phyloP scores from a whole-genome alignment of 495 filamentous ascomycete genomes.

The Neurospora sp. region DNA sequence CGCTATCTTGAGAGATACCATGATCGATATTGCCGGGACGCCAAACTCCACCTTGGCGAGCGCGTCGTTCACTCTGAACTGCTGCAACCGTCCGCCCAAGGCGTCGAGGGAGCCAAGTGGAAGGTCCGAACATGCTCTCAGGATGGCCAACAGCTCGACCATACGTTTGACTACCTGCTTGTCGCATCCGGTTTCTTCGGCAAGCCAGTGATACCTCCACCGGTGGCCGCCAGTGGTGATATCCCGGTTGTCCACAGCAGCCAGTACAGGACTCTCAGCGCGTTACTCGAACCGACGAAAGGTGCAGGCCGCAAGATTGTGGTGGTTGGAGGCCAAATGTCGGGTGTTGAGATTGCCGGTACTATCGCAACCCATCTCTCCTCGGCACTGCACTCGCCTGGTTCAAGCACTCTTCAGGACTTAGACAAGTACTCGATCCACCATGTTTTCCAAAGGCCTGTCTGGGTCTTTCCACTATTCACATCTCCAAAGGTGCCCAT shows the following conservation, averaged over 20 bases:
- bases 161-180: slow-evolving; percentile 60
- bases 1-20: slow-evolving; percentile 57
- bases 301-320: slow-evolving; percentile 50
- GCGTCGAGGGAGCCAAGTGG: slow-evolving; percentile 34
- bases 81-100: slow-evolving; percentile 5
- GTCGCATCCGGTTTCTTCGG: slow-evolving; percentile 73
- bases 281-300: slow-evolving; percentile 19
- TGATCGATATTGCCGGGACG: slow-evolving; percentile 42
- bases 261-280: slow-evolving; percentile 32
- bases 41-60: slow-evolving; percentile 39
- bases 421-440: slow-evolving; percentile 41
- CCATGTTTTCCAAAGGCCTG: slow-evolving; percentile 58
- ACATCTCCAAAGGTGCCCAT: slow-evolving; percentile 35
- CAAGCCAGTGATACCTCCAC: slow-evolving; percentile 43
- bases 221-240: slow-evolving; percentile 3
- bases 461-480: slow-evolving; percentile 63
- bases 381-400: slow-evolving; percentile 39
- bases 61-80: slow-evolving; percentile 41
- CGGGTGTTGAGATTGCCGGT: slow-evolving; percentile 65
- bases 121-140: slow-evolving; percentile 34
- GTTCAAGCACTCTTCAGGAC: slow-evolving; percentile 18
- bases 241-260: slow-evolving; percentile 53
- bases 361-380: slow-evolving; percentile 62
- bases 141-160: slow-evolving; percentile 15
- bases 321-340: slow-evolving; percentile 77